Evolutionary conservation across 441 rosid genomes (phyloP), one percentile per base, ranked within the genome.

Genomic region (Syzygium malaccense): DNA sequence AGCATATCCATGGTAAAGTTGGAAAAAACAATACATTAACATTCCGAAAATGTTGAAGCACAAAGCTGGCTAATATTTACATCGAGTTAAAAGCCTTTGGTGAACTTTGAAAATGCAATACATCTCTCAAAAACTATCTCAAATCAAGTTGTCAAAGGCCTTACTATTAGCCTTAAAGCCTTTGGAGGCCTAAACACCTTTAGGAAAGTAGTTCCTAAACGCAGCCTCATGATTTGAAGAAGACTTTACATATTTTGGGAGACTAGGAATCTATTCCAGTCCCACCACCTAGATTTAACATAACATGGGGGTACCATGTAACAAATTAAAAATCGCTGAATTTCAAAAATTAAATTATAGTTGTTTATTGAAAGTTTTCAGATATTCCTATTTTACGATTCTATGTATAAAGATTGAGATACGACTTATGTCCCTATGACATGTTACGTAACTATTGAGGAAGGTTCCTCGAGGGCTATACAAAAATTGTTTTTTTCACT

Each of bases 1-100:
- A 62, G 8, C 20, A 14, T n/a, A 3, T 19, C 1, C 0, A 1
- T 0, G 37, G 37, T 10, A 18, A 64, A 64, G 71, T 64, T 64
- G 15, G 4, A 12, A 60, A 28, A 4, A 9, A 28, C 0, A 25
- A 66, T 19, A 2, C 45, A 19, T 71, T 37, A 19, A 33, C 48
- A 0, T 33, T 66, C 12, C 0, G 0, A 11, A 66, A 18, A 66
- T 66, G 20, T 6, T 32, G 2, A 66, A 66, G 37, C 45, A 19
- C 78, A 18, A 66, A 66, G 37, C 4, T 32, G 0, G 25, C 25
- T 32, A 66, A 23, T 66, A 68, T 19, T 66, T 30, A 9, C 10
- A 66, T 30, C 18, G 75, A 20, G 41, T 17, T 66, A 66, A 8
- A 66, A 5, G 41, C 1, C 33, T 66, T 66, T 0, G 41, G 23